Evolutionary conservation across 1,284 basidiomycete species (phyloP).

Genomic region (Puccinia horiana): DNA sequence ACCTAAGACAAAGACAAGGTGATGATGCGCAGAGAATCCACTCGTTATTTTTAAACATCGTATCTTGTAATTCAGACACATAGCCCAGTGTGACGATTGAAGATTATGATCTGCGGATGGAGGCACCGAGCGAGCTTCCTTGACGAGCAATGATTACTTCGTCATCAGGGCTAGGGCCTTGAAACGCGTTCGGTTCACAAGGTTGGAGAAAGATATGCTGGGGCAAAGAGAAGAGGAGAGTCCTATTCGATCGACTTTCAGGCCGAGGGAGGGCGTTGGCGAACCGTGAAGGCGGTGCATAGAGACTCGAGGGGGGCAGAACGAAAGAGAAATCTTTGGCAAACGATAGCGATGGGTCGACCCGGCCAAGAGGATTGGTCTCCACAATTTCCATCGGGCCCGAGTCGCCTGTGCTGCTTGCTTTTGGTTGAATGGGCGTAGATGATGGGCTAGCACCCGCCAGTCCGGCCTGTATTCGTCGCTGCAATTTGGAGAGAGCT

Average conservation of each 20-base stretch:
- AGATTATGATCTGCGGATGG: background rate
- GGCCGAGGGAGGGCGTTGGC: conserved; percentile 14
- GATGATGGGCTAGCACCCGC: background rate
- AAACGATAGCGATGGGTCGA: background rate
- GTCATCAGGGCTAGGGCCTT: conserved; percentile 10
- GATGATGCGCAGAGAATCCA: too few relatives aligned
- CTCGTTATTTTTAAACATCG: too few relatives aligned
- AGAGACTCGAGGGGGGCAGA: background rate
- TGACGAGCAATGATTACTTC: conserved; percentile 17
- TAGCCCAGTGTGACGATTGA: background rate
- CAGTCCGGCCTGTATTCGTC: conserved; percentile 17
- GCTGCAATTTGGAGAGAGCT: conserved; percentile 16
- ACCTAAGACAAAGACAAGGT: too few relatives aligned
- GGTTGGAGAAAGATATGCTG: conserved; percentile 5
- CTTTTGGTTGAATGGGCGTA: background rate
- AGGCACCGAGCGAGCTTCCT: background rate
- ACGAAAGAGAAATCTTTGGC: background rate
- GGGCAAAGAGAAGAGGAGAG: conserved; percentile 9
- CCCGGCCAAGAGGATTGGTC: background rate
- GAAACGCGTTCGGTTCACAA: conserved; percentile 6
- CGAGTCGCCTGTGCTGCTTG: background rate
- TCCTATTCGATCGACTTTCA: background rate
- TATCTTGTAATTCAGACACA: too few relatives aligned
- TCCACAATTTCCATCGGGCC: background rate
- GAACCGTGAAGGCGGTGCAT: background rate